Conservation (phyloP, 2,329 filamentous ascomycete genomes). For the Calonectria pteridis region DNA sequence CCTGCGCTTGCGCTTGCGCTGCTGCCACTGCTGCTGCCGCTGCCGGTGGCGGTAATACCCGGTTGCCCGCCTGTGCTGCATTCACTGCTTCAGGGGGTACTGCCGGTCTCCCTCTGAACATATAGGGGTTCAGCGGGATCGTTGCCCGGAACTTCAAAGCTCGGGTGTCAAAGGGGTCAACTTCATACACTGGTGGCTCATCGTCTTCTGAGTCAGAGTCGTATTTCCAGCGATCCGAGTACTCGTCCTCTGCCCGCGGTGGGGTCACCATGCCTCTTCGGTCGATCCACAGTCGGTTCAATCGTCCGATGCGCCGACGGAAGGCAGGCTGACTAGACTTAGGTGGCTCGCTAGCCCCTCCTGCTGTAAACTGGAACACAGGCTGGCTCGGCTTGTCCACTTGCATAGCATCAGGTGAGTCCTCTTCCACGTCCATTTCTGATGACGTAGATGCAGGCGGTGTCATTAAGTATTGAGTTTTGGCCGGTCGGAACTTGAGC, state of each 20-base stretch:
- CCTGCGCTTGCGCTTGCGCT: constrained; percentile 27
- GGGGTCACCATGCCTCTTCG: constrained; percentile 74
- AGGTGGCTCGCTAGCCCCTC: constrained; percentile 54
- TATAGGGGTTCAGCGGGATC: constrained; percentile 62
- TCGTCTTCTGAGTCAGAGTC: constrained; percentile 90
- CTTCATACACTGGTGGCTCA: constrained; percentile 78
- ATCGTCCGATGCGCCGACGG: constrained; percentile 85
- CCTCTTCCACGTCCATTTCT: constrained; percentile 69
- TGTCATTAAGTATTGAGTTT: constrained; percentile 78
- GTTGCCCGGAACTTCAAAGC: constrained; percentile 73
- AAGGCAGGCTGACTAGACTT: constrained; percentile 72
- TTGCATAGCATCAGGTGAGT: constrained; percentile 58
- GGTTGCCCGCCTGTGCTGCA: constrained; percentile 39
- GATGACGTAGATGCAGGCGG: constrained; percentile 69
- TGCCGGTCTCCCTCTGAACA: constrained; percentile 54
- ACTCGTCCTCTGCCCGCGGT: constrained; percentile 58
- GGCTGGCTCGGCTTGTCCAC: constrained; percentile 50
- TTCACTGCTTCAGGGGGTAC: constrained; percentile 45
- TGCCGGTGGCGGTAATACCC: constrained; percentile 43
- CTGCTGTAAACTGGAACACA: constrained; percentile 62
- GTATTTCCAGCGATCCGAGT: constrained; percentile 84
- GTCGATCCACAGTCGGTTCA: constrained; percentile 90
- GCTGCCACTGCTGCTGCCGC: constrained; percentile 28
- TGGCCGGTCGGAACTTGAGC: constrained; percentile 77
- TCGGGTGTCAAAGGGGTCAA: constrained; percentile 77